phyloP scores from a whole-genome alignment of 139 green algal genomes.

The Auxenochlorella pyrenoidosa region DNA sequence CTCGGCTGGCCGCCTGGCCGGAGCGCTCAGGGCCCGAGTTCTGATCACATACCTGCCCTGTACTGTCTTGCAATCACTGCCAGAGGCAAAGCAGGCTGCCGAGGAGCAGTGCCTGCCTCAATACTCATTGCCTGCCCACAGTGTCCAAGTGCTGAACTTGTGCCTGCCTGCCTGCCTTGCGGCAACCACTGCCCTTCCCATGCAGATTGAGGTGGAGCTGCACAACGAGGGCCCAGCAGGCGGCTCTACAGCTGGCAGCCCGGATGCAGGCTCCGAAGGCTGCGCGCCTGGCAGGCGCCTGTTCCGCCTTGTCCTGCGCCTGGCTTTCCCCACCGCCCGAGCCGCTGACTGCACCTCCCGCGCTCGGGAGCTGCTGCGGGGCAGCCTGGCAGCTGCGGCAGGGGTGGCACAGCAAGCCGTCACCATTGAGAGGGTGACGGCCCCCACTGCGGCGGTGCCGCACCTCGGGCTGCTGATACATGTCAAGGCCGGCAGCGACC shows the following conservation, averaged over 20 bases:
- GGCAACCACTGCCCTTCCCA: too few relatives aligned
- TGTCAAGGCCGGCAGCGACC: constrained; percentile 11
- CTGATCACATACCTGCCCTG: too few relatives aligned
- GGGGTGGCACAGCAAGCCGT: neutral
- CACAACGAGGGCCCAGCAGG: constrained; percentile 15
- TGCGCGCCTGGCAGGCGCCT: neutral
- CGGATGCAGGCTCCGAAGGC: neutral
- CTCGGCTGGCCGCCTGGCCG: too few relatives aligned
- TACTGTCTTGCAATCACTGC: too few relatives aligned
- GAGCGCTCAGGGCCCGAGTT: too few relatives aligned
- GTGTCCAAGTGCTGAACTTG: too few relatives aligned
- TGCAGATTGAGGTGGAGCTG: constrained; percentile 32
- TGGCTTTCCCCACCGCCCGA: constrained; percentile 27
- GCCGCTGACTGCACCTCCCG: neutral
- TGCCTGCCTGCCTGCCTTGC: too few relatives aligned
- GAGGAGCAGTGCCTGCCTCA: too few relatives aligned
- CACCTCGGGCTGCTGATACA: constrained; percentile 12
- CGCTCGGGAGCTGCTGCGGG: constrained; percentile 32
- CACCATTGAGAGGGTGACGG: constrained; percentile 27
- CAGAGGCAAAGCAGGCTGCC: too few relatives aligned
- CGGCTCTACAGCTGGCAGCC: neutral
- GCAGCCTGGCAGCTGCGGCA: constrained; percentile 8
- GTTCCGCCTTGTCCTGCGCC: constrained; percentile 3
- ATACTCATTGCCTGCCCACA: too few relatives aligned
- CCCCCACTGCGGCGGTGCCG: neutral